These are phyloP conservation scores for Austropuccinia psidii DNA, from an alignment of 1,284 basidiomycete species.

Conservation along the genomic window DNA sequence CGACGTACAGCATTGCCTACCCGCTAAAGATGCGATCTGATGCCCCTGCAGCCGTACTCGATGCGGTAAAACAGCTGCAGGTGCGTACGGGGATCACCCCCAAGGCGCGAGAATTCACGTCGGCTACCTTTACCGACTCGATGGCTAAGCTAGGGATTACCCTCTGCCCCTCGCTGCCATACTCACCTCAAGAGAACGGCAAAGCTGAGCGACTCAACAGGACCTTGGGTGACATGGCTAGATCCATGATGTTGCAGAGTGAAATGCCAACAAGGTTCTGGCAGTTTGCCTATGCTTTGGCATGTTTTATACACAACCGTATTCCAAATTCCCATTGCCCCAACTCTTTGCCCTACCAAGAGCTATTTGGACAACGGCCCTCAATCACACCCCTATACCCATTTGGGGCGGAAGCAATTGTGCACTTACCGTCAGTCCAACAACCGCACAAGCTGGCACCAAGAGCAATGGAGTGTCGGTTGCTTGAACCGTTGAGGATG, in stretches of 20 bases:
- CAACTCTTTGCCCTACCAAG: neutral
- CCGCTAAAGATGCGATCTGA: neutral
- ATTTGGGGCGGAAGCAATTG: neutral
- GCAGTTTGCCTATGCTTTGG: neutral
- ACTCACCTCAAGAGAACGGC: neutral
- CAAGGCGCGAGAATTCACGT: neutral
- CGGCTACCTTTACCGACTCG: neutral
- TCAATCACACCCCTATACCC: neutral
- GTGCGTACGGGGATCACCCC: no score
- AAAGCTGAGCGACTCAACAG: constrained; percentile 7
- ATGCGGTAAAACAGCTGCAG: no score
- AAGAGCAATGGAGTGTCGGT: neutral
- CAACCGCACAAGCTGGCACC: neutral
- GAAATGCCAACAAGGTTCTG: neutral
- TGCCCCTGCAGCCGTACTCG: neutral
- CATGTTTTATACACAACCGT: neutral
- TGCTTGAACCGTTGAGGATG: neutral
- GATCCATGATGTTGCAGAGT: neutral
- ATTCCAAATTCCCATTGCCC: neutral
- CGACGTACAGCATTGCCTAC: neutral
- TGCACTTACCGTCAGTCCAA: neutral
- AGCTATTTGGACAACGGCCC: neutral
- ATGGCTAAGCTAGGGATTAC: neutral
- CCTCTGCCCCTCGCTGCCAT: neutral
- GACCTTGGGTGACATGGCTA: constrained; percentile 5